Evolutionary conservation across 139 green algal species (phyloP), one percentile per base, ranked within the genome.

Genomic region (Haematococcus lacustris): DNA sequence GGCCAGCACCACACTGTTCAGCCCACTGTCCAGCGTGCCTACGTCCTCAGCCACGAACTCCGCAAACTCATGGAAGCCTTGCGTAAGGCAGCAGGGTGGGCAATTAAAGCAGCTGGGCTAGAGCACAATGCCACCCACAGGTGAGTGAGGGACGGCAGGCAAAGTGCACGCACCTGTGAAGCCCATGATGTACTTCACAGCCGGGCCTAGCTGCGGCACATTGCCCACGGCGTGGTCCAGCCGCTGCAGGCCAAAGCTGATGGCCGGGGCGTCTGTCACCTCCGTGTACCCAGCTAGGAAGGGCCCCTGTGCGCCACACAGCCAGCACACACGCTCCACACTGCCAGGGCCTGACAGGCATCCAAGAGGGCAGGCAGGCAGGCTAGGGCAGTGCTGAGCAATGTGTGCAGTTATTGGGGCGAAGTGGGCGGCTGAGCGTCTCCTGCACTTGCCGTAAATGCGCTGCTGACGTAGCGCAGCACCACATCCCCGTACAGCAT

Each of bases 191-290:
- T 98, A 97, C n/a, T 94, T 75, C 32, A 95, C 76, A 1, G 83
- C 70, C 61, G 88, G 77, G 3, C 89, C 39, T 34, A 99, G 85
- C 39, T 95, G 59, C 9, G 61, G 82, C 38, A 97, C 91, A 78
- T 99, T 99, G 70, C 95, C 94, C 26, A 99, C 95, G 0, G 87
- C 91, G 75, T 99, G 95, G 81, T 99, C 95, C 43, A 98, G 71
- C 2, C 95, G 82, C 62, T 79, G 53, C 51, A 98, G 64, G 28
- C 92, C 94, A 75, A 93, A 97, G 37, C 51, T 76, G 33, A 84
- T 68, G 3, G 75, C 34, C 0, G 65, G 76, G 6, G 73, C 35
- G 21, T 86, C 79, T n/a, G 75, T 28, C 3, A 91, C 82, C 0
- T 78, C n/a, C 32, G 73, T 38, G 70, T 94, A 98, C 33, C 84